phyloP scores from a whole-genome alignment of 1,284 basidiomycete genomes.

The Tilletia indica region DNA sequence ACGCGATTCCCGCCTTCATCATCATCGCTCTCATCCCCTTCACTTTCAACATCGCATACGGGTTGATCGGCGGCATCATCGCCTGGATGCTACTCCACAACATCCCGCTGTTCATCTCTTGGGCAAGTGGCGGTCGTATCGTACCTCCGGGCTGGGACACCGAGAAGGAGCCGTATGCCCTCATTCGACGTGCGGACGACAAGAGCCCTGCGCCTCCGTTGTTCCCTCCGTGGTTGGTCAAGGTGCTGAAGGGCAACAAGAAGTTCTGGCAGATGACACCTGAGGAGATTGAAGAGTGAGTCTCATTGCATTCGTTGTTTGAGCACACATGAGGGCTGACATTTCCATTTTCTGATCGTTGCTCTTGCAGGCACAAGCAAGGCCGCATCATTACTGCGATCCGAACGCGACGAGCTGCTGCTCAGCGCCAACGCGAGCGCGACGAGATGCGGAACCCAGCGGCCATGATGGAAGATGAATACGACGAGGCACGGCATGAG shows the following conservation, averaged over 20 bases:
- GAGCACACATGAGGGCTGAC: not conserved
- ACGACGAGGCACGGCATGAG: not conserved
- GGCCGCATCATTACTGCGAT: slow-evolving; percentile 8
- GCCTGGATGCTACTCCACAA: slow-evolving; percentile 75
- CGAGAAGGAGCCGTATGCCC: slow-evolving; percentile 46
- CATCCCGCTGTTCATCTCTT: slow-evolving; percentile 65
- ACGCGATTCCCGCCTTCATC: slow-evolving; percentile 67
- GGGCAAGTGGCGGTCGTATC: slow-evolving; percentile 65
- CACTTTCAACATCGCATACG: slow-evolving; percentile 74
- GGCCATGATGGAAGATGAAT: not conserved
- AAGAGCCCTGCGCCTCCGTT: slow-evolving; percentile 30
- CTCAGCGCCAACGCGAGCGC: slow-evolving; percentile 12
- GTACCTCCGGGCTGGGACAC: slow-evolving; percentile 64
- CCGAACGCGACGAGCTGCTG: not conserved
- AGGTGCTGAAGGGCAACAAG: slow-evolving; percentile 41
- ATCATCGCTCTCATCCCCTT: slow-evolving; percentile 41
- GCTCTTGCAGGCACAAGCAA: not conserved
- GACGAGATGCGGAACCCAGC: slow-evolving; percentile 17
- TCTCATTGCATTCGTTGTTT: not conserved
- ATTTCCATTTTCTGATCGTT: not conserved
- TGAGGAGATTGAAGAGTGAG: slow-evolving; percentile 39
- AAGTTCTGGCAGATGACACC: slow-evolving; percentile 52
- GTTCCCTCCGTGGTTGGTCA: slow-evolving; percentile 50
- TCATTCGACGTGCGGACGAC: slow-evolving; percentile 27
- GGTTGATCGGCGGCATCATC: slow-evolving; percentile 75